A percentile compares a stretch with the other conserved stretches of the same genome.
Conservation (phyloP, 345 rosid genomes). For the Turritis glabra region DNA sequence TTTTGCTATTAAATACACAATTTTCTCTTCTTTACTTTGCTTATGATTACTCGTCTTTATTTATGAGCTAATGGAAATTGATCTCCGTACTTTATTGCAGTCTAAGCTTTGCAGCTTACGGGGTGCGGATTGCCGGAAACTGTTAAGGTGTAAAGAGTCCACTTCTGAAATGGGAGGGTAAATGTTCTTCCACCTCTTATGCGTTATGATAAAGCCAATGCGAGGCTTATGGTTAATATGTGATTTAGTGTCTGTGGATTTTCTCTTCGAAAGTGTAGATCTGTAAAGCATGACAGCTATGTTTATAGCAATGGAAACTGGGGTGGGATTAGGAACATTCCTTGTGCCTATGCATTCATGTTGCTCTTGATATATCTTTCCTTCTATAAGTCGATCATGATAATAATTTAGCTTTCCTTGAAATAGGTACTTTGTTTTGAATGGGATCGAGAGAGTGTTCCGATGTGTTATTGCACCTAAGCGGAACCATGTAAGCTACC, state of each 20-base stretch:
- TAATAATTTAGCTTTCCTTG: constrained; percentile 29
- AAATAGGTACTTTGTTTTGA: constrained; percentile 77
- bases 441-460: constrained; percentile 94
- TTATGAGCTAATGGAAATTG: constrained; percentile 10
- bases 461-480: constrained; percentile 84
- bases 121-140: constrained; percentile 55
- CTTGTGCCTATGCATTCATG: background rate
- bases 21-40: background rate
- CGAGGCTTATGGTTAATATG: background rate
- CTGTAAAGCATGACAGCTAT: constrained; percentile 9
- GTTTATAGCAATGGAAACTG: background rate
- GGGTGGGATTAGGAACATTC: background rate
- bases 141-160: constrained; percentile 73
- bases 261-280: background rate
- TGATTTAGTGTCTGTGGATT: constrained; percentile 1
- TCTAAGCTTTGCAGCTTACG: constrained; percentile 76
- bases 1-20: background rate
- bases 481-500: constrained; percentile 79
- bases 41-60: background rate
- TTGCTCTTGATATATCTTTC: background rate
- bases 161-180: constrained; percentile 94
- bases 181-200: constrained; percentile 37
- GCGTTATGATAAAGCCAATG: constrained; percentile 6
- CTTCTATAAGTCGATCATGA: background rate
- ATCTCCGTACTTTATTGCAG: constrained; percentile 45